Conservation (phyloP, 352 stramenopile genomes). For the Phytopythium kandeliae region DNA sequence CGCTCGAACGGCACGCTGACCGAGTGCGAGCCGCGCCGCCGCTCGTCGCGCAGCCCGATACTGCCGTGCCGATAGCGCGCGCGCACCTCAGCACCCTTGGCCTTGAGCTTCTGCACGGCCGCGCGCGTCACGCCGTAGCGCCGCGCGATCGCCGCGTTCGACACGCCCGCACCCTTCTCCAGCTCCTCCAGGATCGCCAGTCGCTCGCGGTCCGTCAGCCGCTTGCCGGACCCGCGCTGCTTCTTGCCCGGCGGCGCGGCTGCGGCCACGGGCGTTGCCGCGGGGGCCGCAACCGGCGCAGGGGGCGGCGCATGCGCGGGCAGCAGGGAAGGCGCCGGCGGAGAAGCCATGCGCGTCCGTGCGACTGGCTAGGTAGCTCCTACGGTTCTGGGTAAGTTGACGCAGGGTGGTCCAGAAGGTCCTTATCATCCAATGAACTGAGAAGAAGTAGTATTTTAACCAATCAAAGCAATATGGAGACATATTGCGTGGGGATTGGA, state of each 20-base stretch:
- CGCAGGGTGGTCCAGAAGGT: too few species aligned
- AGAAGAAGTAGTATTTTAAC: too few species aligned
- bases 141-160: constrained; percentile 36
- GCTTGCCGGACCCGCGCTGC: constrained; percentile 26
- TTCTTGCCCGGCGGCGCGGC: constrained; percentile 6
- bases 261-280: constrained; percentile 4
- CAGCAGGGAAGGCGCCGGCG: neutral
- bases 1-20: constrained; percentile 33
- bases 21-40: constrained; percentile 29
- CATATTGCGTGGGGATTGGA: too few species aligned
- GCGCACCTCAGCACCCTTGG: constrained; percentile 27
- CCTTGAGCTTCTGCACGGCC: constrained; percentile 40
- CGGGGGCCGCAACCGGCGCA: neutral
- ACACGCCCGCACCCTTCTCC: constrained; percentile 29
- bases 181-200: constrained; percentile 43
- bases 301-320: neutral
- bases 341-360: neutral
- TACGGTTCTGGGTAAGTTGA: neutral
- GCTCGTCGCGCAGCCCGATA: constrained; percentile 23
- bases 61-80: constrained; percentile 38
- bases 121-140: constrained; percentile 40
- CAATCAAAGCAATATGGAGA: too few species aligned
- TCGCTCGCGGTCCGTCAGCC: constrained; percentile 39
- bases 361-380: constrained; percentile 1
- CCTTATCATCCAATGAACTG: too few species aligned